Conservation (phyloP, 345 rosid species). For the Gossypium longicalyx region DNA sequence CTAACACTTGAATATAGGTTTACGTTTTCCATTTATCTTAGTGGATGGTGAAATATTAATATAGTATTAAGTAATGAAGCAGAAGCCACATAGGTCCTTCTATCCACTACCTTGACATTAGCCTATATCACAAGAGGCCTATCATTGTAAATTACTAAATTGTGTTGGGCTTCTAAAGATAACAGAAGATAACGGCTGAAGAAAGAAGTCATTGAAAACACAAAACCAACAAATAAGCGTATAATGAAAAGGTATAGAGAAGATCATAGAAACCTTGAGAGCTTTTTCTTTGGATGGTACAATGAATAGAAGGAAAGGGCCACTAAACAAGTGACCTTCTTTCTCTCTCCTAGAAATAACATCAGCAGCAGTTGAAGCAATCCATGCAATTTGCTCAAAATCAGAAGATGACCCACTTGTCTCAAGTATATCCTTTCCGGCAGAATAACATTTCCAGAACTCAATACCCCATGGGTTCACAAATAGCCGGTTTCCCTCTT, state of each 20-base stretch:
- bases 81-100: background rate
- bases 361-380: slow-evolving; percentile 71
- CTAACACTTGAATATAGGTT: background rate
- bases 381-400: slow-evolving; percentile 75
- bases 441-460: slow-evolving; percentile 60
- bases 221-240: background rate
- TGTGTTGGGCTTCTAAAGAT: background rate
- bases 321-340: slow-evolving; percentile 37
- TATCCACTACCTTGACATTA: background rate
- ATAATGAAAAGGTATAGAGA: background rate
- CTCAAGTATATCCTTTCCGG: slow-evolving; percentile 59
- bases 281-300: slow-evolving; percentile 85
- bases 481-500: slow-evolving; percentile 43
- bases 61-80: background rate
- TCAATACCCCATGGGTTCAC: slow-evolving; percentile 73
- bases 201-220: background rate
- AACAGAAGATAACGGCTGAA: background rate
- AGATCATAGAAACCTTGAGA: slow-evolving; percentile 41
- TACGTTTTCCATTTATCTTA: background rate
- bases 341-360: slow-evolving; percentile 64
- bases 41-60: background rate
- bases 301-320: slow-evolving; percentile 74
- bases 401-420: slow-evolving; percentile 54
- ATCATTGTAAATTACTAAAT: slow-evolving; percentile 1
- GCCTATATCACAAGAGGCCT: background rate